Base-by-base conservation (phyloP, 2,329 filamentous ascomycete genomes). In the Hypoxylon sp. region DNA sequence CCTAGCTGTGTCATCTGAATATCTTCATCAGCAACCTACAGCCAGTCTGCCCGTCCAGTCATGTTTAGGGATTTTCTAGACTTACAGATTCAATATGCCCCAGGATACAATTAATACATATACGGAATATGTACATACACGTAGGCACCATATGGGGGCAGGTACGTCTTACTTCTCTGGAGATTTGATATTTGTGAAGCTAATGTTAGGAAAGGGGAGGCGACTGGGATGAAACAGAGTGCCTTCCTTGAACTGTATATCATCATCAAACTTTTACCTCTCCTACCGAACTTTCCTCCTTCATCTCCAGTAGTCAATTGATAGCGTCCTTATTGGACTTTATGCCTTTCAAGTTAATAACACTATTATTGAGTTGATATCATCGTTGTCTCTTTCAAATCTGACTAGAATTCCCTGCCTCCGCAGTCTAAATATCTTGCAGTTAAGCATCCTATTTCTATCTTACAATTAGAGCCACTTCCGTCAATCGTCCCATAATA, bases 211-310 rank as follows among this genome's bases (percentile, higher is more conserved):
- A 14, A 58, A 47, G 54, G 48, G 29, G 42, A 24, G 24, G 6
- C 13, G 31, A 48, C 17, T 58, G 29, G 11, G 19, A 37, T 14
- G 22, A 47, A 47, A 37, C 17, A 17, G 33, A 4, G 54, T 48
- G 17, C 42, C 54, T 58, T 58, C 54, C 54, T 37, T 33, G n/a
- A 22, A 44, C 17, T 44, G 11, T n/a, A 13, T 58, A 37, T 14
- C n/a, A 2, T 37, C 24, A 19, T 9, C 26, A 46, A 31, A 24
- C 39, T 33, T 46, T 35, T 14, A 24, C 17, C 22, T 53, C 19
- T 37, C 9, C 13, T n/a, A 35, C 14, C 17, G 31, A 37, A 5
- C 10, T 11, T 35, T 48, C 26, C 26, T 44, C 17, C 37, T n/a
- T 8, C 24, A 13, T 33, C 6, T 46, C 17, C 8, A 46, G 17